Base-by-base conservation (phyloP, 2,329 filamentous ascomycete genomes). In the Fusarium citri region DNA sequence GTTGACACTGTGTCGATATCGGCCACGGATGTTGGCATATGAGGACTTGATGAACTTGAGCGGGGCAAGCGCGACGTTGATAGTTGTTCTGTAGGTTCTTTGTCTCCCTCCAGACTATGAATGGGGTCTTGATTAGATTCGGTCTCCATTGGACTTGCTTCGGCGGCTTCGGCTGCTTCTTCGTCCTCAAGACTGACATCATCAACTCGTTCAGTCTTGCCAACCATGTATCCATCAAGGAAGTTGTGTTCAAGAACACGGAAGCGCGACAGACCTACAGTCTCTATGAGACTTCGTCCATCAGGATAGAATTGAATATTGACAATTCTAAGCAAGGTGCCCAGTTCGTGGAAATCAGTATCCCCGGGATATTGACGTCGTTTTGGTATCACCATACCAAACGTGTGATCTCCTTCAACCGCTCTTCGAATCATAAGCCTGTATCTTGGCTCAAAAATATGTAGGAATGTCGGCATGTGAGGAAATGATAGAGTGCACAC, bases 401-500 rank as follows among this genome's bases (percentile, higher is more conserved):
- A 97, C 25, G 89, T 92, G 16, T 88, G 84, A 64, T 91, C 88
- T 1, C 89, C 89, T 67, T 94, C 91, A 55, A 97, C 83, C 0
- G 89, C 91, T 37, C 94, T 88, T 48, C 91, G 87, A 40, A 97
- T 91, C 93, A 97, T 96, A n/a, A 96, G 84, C 10, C 93, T 89
- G 77, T 97, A 97, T 9, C 92, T 87, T n/a, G 93, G 92, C 78
- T 97, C 94, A 76, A 97, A 97, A n/a, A 98, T 88, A 74, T 97
- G 92, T 5, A 97, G 83, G 72, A 96, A 96, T 0, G 93, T 94
- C 1, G 92, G 93, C 88, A 95, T 94, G 3, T 86, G 84, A 2
- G 94, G 94, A 72, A 96, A 95, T 0, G 93, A 88, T 11, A 97
- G 80, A 0, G 93, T 94, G 79, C 92, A 96, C 31, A 97, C 87